phyloP scores from a whole-genome alignment of 352 stramenopile species.

The Phytopythium aichiense region DNA sequence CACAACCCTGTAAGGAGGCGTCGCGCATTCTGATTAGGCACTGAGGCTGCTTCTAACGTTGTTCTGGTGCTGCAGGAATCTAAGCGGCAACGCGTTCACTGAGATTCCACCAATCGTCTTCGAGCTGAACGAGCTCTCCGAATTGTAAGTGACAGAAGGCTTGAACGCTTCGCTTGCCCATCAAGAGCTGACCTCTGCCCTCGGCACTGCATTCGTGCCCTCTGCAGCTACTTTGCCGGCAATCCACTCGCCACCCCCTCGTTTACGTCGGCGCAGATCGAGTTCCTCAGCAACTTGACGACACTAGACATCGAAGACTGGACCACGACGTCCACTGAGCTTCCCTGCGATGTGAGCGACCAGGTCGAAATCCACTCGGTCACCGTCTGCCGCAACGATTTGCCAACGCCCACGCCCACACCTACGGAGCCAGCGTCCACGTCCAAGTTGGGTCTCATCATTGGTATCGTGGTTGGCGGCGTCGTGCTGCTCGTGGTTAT shows the following conservation, averaged over 20 bases:
- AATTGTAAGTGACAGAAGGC: constrained; percentile 11
- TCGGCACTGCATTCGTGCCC: too few relatives aligned
- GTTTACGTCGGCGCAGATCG: constrained; percentile 14
- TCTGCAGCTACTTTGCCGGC: constrained; percentile 4
- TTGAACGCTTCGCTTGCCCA: neutral
- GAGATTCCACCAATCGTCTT: constrained; percentile 18
- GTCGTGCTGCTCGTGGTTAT: neutral
- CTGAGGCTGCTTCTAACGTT: neutral
- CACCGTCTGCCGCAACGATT: neutral
- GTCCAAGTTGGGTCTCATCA: neutral
- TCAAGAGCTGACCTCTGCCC: neutral
- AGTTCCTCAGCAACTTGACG: constrained; percentile 14
- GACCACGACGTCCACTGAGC: neutral
- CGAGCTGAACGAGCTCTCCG: constrained; percentile 11
- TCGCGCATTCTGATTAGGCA: too few relatives aligned
- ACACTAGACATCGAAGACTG: constrained; percentile 9
- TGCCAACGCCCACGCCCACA: neutral
- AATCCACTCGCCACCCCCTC: constrained; percentile 13
- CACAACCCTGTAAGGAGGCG: constrained; percentile 10
- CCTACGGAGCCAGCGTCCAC: neutral
- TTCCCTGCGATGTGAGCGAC: neutral
- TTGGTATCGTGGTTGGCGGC: neutral
- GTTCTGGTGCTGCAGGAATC: constrained; percentile 5
- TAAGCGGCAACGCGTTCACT: constrained; percentile 15
- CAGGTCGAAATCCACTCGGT: neutral